Evolutionary conservation across 805 yeast species (phyloP).

Genomic region (Yarrowia keelungensis): DNA sequence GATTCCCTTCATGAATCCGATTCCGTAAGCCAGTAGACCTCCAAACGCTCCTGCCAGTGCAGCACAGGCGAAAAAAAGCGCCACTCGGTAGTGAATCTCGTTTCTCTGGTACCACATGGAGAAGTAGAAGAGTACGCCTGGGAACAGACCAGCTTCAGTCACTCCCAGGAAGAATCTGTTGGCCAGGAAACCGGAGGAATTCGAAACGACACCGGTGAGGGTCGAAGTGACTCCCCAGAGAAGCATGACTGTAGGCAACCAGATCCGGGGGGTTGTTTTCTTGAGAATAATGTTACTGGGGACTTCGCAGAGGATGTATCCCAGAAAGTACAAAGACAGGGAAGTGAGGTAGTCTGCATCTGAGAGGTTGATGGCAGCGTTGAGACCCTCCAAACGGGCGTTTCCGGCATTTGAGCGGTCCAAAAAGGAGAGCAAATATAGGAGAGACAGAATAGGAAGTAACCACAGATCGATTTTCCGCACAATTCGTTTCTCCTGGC

Average conservation of each 20-base stretch:
- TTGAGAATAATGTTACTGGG: constrained; percentile 51
- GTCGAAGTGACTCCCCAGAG: constrained; percentile 53
- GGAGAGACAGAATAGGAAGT: constrained; percentile 54
- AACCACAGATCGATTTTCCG: constrained; percentile 56
- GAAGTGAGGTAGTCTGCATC: constrained; percentile 56
- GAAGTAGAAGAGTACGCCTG: constrained; percentile 54
- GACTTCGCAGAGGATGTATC: constrained; percentile 52
- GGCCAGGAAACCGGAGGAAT: constrained; percentile 48
- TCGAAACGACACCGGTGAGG: constrained; percentile 49
- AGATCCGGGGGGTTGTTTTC: constrained; percentile 50
- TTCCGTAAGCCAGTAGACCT: constrained; percentile 52
- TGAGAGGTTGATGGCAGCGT: constrained; percentile 51
- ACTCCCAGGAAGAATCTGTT: constrained; percentile 54
- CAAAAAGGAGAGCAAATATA: constrained; percentile 55
- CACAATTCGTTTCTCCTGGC: constrained; percentile 36
- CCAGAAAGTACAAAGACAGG: constrained; percentile 53
- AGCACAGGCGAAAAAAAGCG: constrained; percentile 52
- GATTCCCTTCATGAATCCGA: constrained; percentile 57
- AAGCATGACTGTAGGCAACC: constrained; percentile 51
- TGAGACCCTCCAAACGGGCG: constrained; percentile 57
- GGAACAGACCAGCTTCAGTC: constrained; percentile 55
- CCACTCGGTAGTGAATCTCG: constrained; percentile 52
- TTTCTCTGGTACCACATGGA: constrained; percentile 53
- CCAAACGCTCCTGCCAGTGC: constrained; percentile 52
- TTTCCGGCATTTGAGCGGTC: constrained; percentile 58